A percentile compares a stretch with the other conserved stretches of the same genome.
Conservation (phyloP, 306 rosid species). For the Corylus avellana region DNA sequence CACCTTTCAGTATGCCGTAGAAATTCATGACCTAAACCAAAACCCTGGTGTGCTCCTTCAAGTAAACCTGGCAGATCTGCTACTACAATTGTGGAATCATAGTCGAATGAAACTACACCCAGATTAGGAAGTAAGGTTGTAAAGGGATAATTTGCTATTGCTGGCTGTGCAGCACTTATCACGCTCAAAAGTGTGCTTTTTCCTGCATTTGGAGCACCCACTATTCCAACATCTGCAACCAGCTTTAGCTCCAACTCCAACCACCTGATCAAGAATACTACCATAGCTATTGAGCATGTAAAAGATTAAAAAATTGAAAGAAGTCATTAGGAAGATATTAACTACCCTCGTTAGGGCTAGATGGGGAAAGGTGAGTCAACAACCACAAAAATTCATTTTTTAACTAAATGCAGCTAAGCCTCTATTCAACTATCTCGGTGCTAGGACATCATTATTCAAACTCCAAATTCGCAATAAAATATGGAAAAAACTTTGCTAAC, state of each 20-base stretch:
- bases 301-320: background rate
- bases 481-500: background rate
- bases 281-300: conserved; percentile 21
- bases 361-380: conserved; percentile 1
- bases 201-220: conserved; percentile 98
- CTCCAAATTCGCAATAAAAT: background rate
- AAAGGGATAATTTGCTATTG: conserved; percentile 90
- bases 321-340: conserved; percentile 1
- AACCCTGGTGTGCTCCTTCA: conserved; percentile 97
- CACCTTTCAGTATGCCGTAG: conserved; percentile 95
- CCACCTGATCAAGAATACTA: conserved; percentile 71
- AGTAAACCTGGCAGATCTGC: conserved; percentile 99
- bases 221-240: conserved; percentile 96
- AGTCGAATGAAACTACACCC: conserved; percentile 94
- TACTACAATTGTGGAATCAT: conserved; percentile 84
- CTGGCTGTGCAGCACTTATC: conserved; percentile 92
- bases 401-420: background rate
- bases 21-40: conserved; percentile 95
- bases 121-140: conserved; percentile 95
- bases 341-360: background rate
- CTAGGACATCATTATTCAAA: background rate
- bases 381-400: background rate
- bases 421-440: background rate
- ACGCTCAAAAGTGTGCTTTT: conserved; percentile 94
- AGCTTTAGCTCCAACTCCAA: conserved; percentile 94